A percentile compares a stretch with the other conserved stretches of the same genome.
Evolutionary conservation across 2,329 filamentous ascomycete genomes (phyloP).

Genomic region (Ploettnerulaceae sp.): DNA sequence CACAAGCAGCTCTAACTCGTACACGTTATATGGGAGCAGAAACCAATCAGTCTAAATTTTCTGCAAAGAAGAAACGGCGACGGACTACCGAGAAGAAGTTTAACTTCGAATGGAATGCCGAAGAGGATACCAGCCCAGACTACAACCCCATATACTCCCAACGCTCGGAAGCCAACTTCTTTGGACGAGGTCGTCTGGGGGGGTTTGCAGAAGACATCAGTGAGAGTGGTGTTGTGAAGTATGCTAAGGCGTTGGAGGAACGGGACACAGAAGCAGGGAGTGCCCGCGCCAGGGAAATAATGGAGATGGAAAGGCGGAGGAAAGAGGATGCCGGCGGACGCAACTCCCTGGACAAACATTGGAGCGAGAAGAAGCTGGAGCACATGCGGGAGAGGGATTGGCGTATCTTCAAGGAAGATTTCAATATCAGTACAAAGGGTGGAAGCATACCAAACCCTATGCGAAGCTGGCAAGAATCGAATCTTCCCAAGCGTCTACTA

Average conservation of each 20-base stretch:
- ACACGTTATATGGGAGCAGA: conserved; percentile 90
- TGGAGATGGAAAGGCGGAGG: conserved; percentile 78
- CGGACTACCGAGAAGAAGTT: conserved; percentile 95
- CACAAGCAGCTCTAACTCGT: conserved; percentile 69
- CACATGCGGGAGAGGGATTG: conserved; percentile 98
- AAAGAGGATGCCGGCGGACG: conserved; percentile 66
- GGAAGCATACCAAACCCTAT: conserved; percentile 91
- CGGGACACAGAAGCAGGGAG: conserved; percentile 71
- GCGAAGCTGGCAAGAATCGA: conserved; percentile 87
- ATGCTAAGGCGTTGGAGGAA: conserved; percentile 66
- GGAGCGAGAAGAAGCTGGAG: conserved; percentile 86
- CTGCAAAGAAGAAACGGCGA: conserved; percentile 91
- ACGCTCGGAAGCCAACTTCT: conserved; percentile 63
- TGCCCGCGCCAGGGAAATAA: conserved; percentile 69
- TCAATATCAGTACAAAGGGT: conserved; percentile 92
- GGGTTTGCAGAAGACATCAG: conserved; percentile 58
- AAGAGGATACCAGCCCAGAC: conserved; percentile 84
- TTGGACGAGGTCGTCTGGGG: conserved; percentile 61
- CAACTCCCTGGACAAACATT: conserved; percentile 82
- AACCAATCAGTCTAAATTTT: conserved; percentile 81
- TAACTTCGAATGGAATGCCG: conserved; percentile 96
- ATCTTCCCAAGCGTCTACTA: conserved; percentile 69
- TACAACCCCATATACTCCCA: conserved; percentile 78
- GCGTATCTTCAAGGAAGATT: conserved; percentile 99
- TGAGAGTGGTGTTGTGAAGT: conserved; percentile 50